Evolutionary conservation across 345 rosid species (phyloP).

Genomic region (Gossypioides kirkii): DNA sequence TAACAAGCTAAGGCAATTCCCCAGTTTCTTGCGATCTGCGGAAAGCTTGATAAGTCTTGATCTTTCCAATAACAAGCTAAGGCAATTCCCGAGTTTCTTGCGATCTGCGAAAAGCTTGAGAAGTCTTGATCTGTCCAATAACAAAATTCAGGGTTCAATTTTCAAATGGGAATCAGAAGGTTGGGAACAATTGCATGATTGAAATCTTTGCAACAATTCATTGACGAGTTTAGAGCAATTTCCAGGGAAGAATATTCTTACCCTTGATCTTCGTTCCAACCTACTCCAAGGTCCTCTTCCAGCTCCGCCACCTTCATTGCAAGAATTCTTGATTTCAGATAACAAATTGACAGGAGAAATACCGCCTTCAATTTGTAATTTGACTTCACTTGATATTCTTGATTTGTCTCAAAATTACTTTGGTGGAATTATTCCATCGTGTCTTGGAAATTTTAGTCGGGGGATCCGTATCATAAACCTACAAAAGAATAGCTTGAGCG

Average conservation of each 20-base stretch:
- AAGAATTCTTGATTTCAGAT: slow-evolving; percentile 1
- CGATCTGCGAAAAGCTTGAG: background rate
- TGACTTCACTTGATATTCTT: background rate
- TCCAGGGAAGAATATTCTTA: background rate
- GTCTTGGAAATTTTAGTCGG: slow-evolving; percentile 3
- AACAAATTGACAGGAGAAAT: slow-evolving; percentile 22
- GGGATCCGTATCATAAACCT: background rate
- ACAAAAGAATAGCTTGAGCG: slow-evolving; percentile 12
- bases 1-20: slow-evolving; percentile 12
- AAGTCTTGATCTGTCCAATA: background rate
- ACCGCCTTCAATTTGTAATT: slow-evolving; percentile 12
- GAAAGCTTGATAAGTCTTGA: background rate
- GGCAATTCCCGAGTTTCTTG: slow-evolving; percentile 1
- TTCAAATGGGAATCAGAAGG: background rate
- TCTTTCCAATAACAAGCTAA: background rate
- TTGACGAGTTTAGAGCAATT: background rate
- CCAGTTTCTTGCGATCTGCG: background rate
- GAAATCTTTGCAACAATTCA: background rate
- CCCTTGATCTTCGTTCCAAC: background rate
- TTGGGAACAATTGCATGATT: background rate
- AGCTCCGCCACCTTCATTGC: accelerated
- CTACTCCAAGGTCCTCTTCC: background rate
- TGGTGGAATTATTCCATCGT: slow-evolving; percentile 19
- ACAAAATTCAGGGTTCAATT: background rate
- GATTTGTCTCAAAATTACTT: slow-evolving; percentile 22